Evolutionary conservation across 1,284 basidiomycete species (phyloP).

Genomic region (Cryptococcus sp.): DNA sequence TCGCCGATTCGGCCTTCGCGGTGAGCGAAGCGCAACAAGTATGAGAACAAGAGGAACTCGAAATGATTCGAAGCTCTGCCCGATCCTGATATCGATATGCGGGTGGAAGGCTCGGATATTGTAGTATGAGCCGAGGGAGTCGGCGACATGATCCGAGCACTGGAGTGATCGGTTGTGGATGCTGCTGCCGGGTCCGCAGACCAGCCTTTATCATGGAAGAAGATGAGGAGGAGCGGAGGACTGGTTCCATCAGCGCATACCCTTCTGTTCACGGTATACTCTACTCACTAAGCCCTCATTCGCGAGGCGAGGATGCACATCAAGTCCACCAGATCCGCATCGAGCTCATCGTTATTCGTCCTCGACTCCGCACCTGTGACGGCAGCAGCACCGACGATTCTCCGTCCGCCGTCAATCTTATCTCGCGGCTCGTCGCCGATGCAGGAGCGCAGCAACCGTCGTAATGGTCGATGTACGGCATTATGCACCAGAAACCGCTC

Average conservation of each 20-base stretch:
- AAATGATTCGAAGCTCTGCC: constrained; percentile 59
- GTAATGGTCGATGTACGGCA: constrained; percentile 82
- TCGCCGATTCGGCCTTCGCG: constrained; percentile 92
- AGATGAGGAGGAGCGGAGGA: constrained; percentile 88
- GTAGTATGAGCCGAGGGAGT: constrained; percentile 55
- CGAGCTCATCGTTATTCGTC: constrained; percentile 29
- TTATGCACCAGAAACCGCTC: constrained; percentile 89
- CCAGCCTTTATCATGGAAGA: constrained; percentile 80
- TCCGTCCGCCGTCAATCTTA: constrained; percentile 69
- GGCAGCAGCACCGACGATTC: constrained; percentile 76
- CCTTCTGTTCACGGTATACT: neutral
- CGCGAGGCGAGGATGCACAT: constrained; percentile 87
- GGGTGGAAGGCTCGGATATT: constrained; percentile 43
- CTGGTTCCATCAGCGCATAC: constrained; percentile 19
- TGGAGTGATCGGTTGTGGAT: constrained; percentile 63
- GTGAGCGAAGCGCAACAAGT: constrained; percentile 91
- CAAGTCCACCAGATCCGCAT: constrained; percentile 74
- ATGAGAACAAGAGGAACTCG: constrained; percentile 92
- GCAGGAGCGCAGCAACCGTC: constrained; percentile 81
- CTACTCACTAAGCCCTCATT: constrained; percentile 69
- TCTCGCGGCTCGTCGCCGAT: constrained; percentile 88
- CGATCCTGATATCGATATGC: constrained; percentile 2
- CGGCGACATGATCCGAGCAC: constrained; percentile 27
- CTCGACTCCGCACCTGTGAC: constrained; percentile 48
- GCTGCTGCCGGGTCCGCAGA: constrained; percentile 60